Percentiles rank a stretch among this genome's conserved stretches.
Conservation (phyloP, 345 rosid genomes). For the Moricandia arvensis region DNA sequence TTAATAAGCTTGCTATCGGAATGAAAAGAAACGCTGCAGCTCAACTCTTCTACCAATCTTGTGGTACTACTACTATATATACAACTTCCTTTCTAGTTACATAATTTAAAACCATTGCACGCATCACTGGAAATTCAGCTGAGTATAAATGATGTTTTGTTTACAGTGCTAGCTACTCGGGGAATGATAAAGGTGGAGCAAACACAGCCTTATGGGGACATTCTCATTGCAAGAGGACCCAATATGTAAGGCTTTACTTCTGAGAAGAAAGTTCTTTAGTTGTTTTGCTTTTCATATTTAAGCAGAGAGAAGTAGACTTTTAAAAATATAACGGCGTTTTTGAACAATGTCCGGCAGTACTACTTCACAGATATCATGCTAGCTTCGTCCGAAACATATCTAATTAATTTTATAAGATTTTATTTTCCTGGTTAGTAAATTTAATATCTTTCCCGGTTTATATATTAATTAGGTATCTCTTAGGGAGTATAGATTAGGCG, state of each 20-base stretch:
- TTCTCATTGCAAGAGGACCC: slow-evolving; percentile 66
- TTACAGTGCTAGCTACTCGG: slow-evolving; percentile 66
- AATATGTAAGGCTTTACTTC: slow-evolving; percentile 42
- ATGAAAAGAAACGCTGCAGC: slow-evolving; percentile 76
- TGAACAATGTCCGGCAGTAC: neutral
- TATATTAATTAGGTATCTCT: neutral
- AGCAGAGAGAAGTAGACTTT: neutral
- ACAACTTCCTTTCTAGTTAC: slow-evolving; percentile 4
- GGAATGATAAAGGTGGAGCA: slow-evolving; percentile 62
- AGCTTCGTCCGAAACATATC: neutral
- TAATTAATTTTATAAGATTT: neutral
- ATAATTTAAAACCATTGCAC: neutral
- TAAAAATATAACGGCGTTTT: neutral
- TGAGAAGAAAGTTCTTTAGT: neutral
- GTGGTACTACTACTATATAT: slow-evolving; percentile 51
- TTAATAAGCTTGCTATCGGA: slow-evolving; percentile 64
- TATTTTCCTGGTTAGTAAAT: neutral
- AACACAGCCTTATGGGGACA: slow-evolving; percentile 61
- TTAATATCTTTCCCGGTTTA: neutral
- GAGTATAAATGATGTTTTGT: neutral
- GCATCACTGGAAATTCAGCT: neutral
- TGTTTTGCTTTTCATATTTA: slow-evolving; percentile 1
- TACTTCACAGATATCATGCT: neutral
- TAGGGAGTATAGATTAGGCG: neutral
- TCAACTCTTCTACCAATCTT: slow-evolving; percentile 74